Evolutionary conservation across 2,329 filamentous ascomycete species (phyloP).

Genomic region (Pleoardoris graminearum): DNA sequence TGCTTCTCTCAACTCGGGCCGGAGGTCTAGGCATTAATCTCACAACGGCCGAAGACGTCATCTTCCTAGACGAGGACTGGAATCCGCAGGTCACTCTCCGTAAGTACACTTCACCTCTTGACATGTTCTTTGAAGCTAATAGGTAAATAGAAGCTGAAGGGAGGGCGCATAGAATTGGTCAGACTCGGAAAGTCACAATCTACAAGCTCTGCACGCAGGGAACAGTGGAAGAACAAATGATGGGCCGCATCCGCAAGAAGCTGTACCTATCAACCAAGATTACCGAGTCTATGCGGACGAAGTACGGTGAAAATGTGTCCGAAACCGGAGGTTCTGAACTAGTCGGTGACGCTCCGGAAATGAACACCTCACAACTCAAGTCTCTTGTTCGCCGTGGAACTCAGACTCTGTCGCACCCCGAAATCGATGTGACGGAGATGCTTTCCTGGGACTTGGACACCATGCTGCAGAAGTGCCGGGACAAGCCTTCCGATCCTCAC

Average conservation of each 20-base stretch:
- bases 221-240: slow-evolving; percentile 63
- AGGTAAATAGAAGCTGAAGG: slow-evolving; percentile 58
- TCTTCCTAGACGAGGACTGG: slow-evolving; percentile 62
- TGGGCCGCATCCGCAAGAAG: slow-evolving; percentile 63
- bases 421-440: slow-evolving; percentile 61
- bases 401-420: slow-evolving; percentile 56
- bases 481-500: slow-evolving; percentile 52
- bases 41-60: slow-evolving; percentile 57
- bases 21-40: slow-evolving; percentile 61
- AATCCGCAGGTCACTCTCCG: slow-evolving; percentile 50
- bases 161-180: slow-evolving; percentile 59
- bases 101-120: too few species aligned
- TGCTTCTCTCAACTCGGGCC: slow-evolving; percentile 60
- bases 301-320: slow-evolving; percentile 48
- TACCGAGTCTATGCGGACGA: slow-evolving; percentile 61
- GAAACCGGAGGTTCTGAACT: slow-evolving; percentile 26
- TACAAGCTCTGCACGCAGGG: slow-evolving; percentile 61
- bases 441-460: slow-evolving; percentile 61
- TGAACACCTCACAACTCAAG: slow-evolving; percentile 58
- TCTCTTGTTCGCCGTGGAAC: slow-evolving; percentile 59
- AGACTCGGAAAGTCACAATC: slow-evolving; percentile 57
- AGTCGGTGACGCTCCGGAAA: slow-evolving; percentile 53
- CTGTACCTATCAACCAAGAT: slow-evolving; percentile 64
- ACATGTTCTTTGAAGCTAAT: background rate
- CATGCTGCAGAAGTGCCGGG: slow-evolving; percentile 58